Percentiles rank a stretch among this genome's conserved stretches.
These are phyloP conservation scores for Pleurotus ostreatus DNA, from an alignment of 768 basidiomycete species.

Conservation along the genomic window DNA sequence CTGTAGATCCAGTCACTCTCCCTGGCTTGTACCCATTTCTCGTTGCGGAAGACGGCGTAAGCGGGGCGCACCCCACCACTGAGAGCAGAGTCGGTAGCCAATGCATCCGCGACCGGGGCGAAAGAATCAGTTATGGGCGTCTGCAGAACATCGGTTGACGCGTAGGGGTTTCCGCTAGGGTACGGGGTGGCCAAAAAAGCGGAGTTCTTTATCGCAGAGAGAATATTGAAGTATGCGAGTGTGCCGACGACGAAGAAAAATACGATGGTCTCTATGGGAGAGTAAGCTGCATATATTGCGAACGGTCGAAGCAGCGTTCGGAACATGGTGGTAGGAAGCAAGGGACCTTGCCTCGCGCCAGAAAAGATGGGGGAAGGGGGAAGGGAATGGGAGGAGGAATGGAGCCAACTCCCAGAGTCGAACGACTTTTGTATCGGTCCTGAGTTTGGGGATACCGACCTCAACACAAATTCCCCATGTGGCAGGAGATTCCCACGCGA, in stretches of 20 bases:
- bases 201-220: slow-evolving; percentile 86
- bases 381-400: neutral
- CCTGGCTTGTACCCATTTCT: neutral
- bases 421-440: slow-evolving; percentile 7
- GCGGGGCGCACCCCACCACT: neutral
- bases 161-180: slow-evolving; percentile 17
- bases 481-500: neutral
- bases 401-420: slow-evolving; percentile 1
- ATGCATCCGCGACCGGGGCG: neutral
- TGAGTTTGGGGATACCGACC: neutral
- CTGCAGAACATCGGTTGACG: neutral
- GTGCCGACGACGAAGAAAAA: slow-evolving; percentile 87
- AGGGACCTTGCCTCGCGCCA: neutral
- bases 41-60: slow-evolving; percentile 3
- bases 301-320: slow-evolving; percentile 34
- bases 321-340: neutral
- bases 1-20: neutral
- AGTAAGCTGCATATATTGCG: slow-evolving; percentile 68
- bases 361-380: neutral
- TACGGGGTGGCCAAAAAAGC: slow-evolving; percentile 64
- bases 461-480: neutral
- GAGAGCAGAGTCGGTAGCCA: neutral
- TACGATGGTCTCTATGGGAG: slow-evolving; percentile 87
- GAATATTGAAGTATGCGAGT: slow-evolving; percentile 91
- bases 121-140: neutral